A percentile compares a stretch with the other conserved stretches of the same genome.
phyloP scores from a whole-genome alignment of 768 basidiomycete genomes.

The Tricholoma matsutake region DNA sequence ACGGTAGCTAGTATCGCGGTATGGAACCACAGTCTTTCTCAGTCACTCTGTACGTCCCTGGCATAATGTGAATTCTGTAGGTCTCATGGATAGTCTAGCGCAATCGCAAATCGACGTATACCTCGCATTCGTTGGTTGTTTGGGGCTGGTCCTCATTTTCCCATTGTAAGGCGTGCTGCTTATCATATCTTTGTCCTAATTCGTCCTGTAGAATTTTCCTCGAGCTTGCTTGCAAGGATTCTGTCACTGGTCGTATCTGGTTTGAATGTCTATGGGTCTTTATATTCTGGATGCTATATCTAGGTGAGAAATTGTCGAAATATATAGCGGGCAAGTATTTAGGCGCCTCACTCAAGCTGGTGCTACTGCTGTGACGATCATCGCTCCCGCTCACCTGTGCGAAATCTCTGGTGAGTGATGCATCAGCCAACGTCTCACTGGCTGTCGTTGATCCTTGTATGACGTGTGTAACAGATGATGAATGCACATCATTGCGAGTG shows the following conservation, averaged over 20 bases:
- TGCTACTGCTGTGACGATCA: conserved; percentile 46
- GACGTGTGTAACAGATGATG: conserved; percentile 6
- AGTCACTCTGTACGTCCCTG: conserved; percentile 35
- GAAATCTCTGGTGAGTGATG: conserved; percentile 22
- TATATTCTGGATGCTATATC: conserved; percentile 53
- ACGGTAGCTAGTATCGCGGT: conserved; percentile 62
- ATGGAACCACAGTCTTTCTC: conserved; percentile 61
- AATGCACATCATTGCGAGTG: conserved; percentile 53
- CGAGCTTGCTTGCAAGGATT: conserved; percentile 50
- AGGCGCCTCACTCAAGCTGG: conserved; percentile 37
- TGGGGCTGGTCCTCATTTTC: conserved; percentile 57
- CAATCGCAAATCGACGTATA: conserved; percentile 48
- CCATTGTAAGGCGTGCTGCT: conserved; percentile 43
- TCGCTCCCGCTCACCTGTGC: conserved; percentile 36
- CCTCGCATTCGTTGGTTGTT: conserved; percentile 56
- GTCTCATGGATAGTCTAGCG: conserved; percentile 25
- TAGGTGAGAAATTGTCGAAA: conserved; percentile 42
- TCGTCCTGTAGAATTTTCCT: conserved; percentile 46
- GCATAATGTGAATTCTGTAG: background rate
- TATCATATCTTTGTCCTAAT: background rate
- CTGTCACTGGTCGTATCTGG: conserved; percentile 62
- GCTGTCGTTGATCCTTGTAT: background rate
- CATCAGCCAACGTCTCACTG: background rate
- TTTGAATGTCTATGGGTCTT: conserved; percentile 66
- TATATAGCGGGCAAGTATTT: background rate